Conservation (phyloP, 2,329 filamentous ascomycete genomes). For the Raffaelea albimanens region DNA sequence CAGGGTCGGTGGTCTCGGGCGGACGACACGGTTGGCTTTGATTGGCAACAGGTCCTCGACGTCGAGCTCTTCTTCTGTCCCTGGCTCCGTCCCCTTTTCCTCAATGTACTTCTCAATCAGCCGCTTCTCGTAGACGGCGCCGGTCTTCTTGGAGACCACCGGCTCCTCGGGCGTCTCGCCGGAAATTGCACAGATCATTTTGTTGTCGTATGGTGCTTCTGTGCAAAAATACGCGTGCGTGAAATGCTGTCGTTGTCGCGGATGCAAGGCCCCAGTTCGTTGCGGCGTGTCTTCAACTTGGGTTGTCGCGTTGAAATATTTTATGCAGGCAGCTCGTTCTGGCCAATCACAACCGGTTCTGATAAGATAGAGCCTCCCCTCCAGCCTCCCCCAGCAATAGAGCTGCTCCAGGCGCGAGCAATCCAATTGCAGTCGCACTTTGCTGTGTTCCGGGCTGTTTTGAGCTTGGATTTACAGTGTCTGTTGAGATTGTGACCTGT, state of each 20-base stretch:
- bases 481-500: too few species aligned
- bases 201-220: not conserved
- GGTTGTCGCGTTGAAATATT: not conserved
- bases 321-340: not conserved
- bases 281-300: not conserved
- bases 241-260: not conserved
- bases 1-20: constrained; percentile 81
- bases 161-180: constrained; percentile 93
- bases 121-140: constrained; percentile 88
- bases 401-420: too few species aligned
- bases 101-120: constrained; percentile 91
- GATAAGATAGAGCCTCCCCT: constrained; percentile 9
- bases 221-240: not conserved
- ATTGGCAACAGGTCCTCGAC: constrained; percentile 80
- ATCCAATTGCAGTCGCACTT: too few species aligned
- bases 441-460: too few species aligned
- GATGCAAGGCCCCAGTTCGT: not conserved
- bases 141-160: constrained; percentile 83
- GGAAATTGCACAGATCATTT: constrained; percentile 48
- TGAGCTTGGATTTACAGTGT: too few species aligned
- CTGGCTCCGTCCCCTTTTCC: constrained; percentile 86
- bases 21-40: constrained; percentile 73
- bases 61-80: constrained; percentile 76
- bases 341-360: constrained; percentile 9
- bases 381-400: too few species aligned